Percentiles rank a stretch among this genome's conserved stretches.
Conservation (phyloP, 148 eudicot genomes). For the Amaranthus cruentus region DNA sequence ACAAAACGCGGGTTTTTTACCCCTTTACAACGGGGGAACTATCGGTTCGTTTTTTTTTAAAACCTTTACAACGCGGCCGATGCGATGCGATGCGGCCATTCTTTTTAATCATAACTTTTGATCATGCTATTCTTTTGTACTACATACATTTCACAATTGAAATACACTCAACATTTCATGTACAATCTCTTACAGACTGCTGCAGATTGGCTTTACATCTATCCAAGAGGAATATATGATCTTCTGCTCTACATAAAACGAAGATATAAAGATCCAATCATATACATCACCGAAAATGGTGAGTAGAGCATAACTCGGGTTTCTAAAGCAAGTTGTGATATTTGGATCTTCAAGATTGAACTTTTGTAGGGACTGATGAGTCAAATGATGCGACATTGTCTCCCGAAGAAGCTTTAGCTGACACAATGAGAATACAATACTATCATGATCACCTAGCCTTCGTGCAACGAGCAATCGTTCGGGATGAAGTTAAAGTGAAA, state of each 20-base stretch:
- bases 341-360: not conserved
- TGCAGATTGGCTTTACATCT: slow-evolving; percentile 26
- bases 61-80: too few species aligned
- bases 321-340: too few species aligned
- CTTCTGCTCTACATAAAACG: slow-evolving; percentile 17
- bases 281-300: slow-evolving; percentile 39
- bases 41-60: too few species aligned
- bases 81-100: not conserved
- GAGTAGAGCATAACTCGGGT: not conserved
- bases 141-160: not conserved
- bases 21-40: too few species aligned
- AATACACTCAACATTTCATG: not conserved
- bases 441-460: slow-evolving; percentile 29
- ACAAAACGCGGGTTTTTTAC: too few species aligned
- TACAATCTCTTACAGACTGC: slow-evolving; percentile 20
- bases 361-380: slow-evolving; percentile 25
- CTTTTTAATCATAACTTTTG: too few species aligned
- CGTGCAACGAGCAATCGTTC: slow-evolving; percentile 26
- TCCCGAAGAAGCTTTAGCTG: slow-evolving; percentile 22
- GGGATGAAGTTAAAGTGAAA: slow-evolving; percentile 29
- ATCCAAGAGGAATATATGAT: slow-evolving; percentile 28
- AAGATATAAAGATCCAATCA: slow-evolving; percentile 24
- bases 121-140: not conserved
- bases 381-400: slow-evolving; percentile 20
- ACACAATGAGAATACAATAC: slow-evolving; percentile 28